phyloP scores from a whole-genome alignment of 352 stramenopile species.

The Elongisporangium prolatum region DNA sequence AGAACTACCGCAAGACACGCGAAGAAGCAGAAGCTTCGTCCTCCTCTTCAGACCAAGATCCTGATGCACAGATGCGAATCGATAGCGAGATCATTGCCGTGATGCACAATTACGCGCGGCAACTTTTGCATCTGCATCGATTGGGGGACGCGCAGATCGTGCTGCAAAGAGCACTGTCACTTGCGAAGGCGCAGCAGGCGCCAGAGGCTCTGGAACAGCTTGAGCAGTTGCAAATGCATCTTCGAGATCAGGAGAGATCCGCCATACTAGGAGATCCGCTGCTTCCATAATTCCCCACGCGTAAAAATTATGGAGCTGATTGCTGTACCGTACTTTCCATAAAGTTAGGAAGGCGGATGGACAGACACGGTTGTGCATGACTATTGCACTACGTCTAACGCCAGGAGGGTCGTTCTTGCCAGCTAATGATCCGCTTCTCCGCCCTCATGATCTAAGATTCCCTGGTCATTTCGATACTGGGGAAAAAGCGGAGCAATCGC shows the following conservation, averaged over 20 bases:
- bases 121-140: conserved; percentile 3
- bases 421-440: too few species aligned
- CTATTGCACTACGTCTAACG: too few species aligned
- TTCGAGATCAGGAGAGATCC: background rate
- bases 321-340: background rate
- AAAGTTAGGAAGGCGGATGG: background rate
- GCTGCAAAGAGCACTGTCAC: conserved; percentile 1
- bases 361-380: background rate
- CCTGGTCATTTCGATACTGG: too few species aligned
- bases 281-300: background rate
- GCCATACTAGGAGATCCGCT: too few species aligned
- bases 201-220: background rate
- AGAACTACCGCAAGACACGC: conserved; percentile 15
- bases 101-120: conserved; percentile 7
- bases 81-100: conserved; percentile 7
- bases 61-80: conserved; percentile 12
- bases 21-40: conserved; percentile 8
- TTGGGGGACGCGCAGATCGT: conserved; percentile 3
- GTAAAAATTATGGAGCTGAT: too few species aligned
- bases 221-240: background rate
- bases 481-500: too few species aligned
- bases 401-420: too few species aligned
- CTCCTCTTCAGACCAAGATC: conserved; percentile 10
- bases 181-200: conserved; percentile 14
- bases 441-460: too few species aligned